phyloP scores from a whole-genome alignment of 805 yeast genomes.

The Hanseniaspora valbyensis region DNA sequence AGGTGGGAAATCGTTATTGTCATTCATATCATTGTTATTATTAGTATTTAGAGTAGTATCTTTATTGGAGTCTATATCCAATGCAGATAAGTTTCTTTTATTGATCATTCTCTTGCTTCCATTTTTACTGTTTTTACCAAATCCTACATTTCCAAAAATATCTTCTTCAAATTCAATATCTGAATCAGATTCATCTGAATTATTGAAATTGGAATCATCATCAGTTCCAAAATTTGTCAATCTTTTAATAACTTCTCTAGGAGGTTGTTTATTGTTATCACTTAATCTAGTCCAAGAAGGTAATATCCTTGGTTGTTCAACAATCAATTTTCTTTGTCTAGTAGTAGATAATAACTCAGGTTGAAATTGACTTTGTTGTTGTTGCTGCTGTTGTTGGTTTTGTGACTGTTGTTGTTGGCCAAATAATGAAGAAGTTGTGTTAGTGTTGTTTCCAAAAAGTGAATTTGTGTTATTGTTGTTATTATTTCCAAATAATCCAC shows the following conservation, averaged over 20 bases:
- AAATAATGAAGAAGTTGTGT: slow-evolving; percentile 16
- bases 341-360: background rate
- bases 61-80: background rate
- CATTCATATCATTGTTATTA: no score
- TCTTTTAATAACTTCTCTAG: slow-evolving; percentile 11
- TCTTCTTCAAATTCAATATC: slow-evolving; percentile 15
- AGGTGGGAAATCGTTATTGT: slow-evolving; percentile 36
- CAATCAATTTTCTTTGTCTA: slow-evolving; percentile 8
- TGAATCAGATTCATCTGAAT: slow-evolving; percentile 4
- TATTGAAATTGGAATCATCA: background rate
- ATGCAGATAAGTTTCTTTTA: slow-evolving; percentile 2
- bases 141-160: slow-evolving; percentile 14
- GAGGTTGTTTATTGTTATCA: slow-evolving; percentile 10
- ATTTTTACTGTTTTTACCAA: slow-evolving; percentile 10
- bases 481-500: slow-evolving; percentile 12
- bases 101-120: slow-evolving; percentile 10
- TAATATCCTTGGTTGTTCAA: slow-evolving; percentile 8
- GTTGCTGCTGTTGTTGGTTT: background rate
- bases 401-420: slow-evolving; percentile 2
- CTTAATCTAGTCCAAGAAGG: slow-evolving; percentile 12
- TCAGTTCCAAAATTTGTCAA: slow-evolving; percentile 7
- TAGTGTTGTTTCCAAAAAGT: slow-evolving; percentile 19
- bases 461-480: slow-evolving; percentile 18
- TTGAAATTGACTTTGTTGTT: background rate
- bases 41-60: slow-evolving; percentile 15